Conservation (phyloP, 805 yeast genomes). For the Candida awuae region DNA sequence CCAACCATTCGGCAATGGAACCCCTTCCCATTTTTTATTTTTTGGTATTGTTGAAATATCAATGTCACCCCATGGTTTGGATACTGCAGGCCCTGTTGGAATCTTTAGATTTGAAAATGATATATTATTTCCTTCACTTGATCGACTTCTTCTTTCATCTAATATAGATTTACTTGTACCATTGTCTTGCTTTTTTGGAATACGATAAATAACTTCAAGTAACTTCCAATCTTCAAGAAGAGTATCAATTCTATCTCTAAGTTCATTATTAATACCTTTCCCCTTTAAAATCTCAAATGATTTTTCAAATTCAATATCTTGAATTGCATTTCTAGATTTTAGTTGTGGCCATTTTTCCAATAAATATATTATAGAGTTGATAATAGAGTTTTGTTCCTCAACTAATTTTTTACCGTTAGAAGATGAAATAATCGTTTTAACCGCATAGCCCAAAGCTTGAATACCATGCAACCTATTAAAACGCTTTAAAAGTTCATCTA, state of each 20-base stretch:
- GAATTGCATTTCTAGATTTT: slow-evolving; percentile 65
- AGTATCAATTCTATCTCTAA: slow-evolving; percentile 32
- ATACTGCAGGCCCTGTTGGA: slow-evolving; percentile 11
- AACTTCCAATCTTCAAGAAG: slow-evolving; percentile 63
- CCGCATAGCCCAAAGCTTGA: slow-evolving; percentile 58
- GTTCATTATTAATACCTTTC: slow-evolving; percentile 6
- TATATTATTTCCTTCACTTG: slow-evolving; percentile 4
- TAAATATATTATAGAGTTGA: slow-evolving; percentile 45
- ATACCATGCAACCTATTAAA: slow-evolving; percentile 83
- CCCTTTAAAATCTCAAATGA: slow-evolving; percentile 39
- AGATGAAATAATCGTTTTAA: slow-evolving; percentile 31
- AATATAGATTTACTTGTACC: slow-evolving; percentile 6
- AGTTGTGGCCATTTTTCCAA: slow-evolving; percentile 60
- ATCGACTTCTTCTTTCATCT: slow-evolving; percentile 21
- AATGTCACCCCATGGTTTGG: slow-evolving; percentile 16
- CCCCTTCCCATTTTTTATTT: slow-evolving; percentile 23
- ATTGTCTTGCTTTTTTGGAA: slow-evolving; percentile 51
- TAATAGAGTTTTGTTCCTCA: slow-evolving; percentile 33
- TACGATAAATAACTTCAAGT: slow-evolving; percentile 75
- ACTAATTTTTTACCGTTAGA: slow-evolving; percentile 6
- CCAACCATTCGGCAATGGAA: slow-evolving; percentile 58
- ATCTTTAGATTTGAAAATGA: slow-evolving; percentile 2
- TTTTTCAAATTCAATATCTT: slow-evolving; percentile 63
- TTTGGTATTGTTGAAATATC: slow-evolving; percentile 14
- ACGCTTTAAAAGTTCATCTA: slow-evolving; percentile 40